Percentiles rank a stretch among this genome's conserved stretches.
phyloP scores from a whole-genome alignment of 169 alveolate species.

The Eimeria brunetti region DNA sequence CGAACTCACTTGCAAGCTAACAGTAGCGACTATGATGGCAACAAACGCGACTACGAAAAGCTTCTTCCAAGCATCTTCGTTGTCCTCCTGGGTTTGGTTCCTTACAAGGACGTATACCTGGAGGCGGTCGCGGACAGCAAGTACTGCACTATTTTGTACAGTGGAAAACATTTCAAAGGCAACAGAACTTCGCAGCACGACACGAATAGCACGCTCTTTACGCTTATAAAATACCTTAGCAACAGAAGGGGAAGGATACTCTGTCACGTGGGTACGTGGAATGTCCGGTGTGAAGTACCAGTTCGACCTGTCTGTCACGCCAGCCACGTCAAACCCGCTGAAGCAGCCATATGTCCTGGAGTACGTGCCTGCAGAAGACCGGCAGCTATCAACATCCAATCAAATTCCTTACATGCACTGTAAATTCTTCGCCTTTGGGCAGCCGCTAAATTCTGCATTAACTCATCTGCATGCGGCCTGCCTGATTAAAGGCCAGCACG shows the following conservation, averaged over 20 bases:
- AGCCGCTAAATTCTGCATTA: neutral
- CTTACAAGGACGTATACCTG: slow-evolving; percentile 19
- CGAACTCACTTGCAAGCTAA: slow-evolving; percentile 26
- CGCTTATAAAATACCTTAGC: slow-evolving; percentile 1
- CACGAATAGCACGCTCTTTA: neutral
- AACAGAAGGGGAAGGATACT: slow-evolving; percentile 38
- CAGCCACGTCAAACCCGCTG: slow-evolving; percentile 10
- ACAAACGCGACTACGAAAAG: slow-evolving; percentile 40
- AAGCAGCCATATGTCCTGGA: slow-evolving; percentile 34
- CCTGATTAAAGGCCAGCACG: neutral
- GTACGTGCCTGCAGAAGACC: slow-evolving; percentile 5
- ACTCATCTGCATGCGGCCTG: neutral
- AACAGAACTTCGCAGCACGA: neutral
- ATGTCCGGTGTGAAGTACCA: slow-evolving; percentile 32
- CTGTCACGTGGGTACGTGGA: neutral
- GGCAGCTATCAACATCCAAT: neutral
- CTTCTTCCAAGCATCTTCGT: slow-evolving; percentile 52
- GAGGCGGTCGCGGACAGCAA: neutral
- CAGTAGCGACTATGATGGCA: slow-evolving; percentile 48
- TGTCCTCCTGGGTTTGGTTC: slow-evolving; percentile 1
- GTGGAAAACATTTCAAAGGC: neutral
- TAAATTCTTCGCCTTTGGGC: neutral
- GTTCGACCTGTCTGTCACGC: slow-evolving; percentile 34
- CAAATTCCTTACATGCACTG: neutral
- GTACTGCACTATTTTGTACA: neutral